Evolutionary conservation across 192 early-diverging fungal genomes (phyloP).

Genomic region (Coemansia sp.): DNA sequence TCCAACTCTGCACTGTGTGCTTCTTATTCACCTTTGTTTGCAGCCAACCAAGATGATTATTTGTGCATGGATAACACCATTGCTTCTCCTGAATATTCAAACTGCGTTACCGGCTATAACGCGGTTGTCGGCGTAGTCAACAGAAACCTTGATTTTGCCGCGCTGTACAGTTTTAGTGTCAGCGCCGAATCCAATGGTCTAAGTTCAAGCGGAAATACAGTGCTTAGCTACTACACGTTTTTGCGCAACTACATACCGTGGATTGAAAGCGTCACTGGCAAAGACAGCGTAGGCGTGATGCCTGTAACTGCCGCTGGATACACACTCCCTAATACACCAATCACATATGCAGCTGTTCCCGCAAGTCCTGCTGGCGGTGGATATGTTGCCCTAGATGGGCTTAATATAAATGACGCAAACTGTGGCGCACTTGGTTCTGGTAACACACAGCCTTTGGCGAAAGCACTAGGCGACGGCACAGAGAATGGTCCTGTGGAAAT

Average conservation of each 20-base stretch:
- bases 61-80: conserved; percentile 21
- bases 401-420: not conserved
- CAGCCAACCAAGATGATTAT: conserved; percentile 13
- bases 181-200: conserved; percentile 12
- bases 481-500: not conserved
- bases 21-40: conserved; percentile 6
- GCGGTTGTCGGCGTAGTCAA: conserved; percentile 12
- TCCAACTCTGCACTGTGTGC: conserved; percentile 6
- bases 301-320: conserved; percentile 2
- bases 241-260: conserved; percentile 37
- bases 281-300: not conserved
- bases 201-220: conserved; percentile 3
- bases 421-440: not conserved
- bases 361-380: not conserved
- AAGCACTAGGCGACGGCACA: no score
- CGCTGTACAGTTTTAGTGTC: conserved; percentile 28
- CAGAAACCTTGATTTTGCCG: conserved; percentile 3
- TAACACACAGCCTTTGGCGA: no score
- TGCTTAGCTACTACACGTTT: conserved; percentile 31
- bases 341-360: not conserved
- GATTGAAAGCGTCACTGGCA: not conserved
- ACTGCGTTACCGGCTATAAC: conserved; percentile 28
- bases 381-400: not conserved
- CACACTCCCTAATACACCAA: not conserved
- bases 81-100: conserved; percentile 1